phyloP scores from a whole-genome alignment of 805 yeast genomes.

The Wickerhamomyces xylosicus region DNA sequence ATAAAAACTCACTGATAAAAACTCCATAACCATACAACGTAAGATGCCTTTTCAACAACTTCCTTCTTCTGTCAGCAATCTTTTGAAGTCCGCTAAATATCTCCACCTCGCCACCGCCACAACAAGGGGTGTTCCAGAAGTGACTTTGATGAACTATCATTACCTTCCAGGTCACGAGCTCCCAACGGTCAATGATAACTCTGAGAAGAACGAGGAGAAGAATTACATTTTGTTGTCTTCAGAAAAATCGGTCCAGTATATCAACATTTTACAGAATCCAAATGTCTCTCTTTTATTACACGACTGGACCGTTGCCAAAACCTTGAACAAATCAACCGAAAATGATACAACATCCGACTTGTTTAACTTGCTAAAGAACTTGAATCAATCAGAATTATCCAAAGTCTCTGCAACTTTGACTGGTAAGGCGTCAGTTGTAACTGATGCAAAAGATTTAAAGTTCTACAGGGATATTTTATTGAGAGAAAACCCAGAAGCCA shows the following conservation, averaged over 20 bases:
- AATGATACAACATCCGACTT: conserved; percentile 28
- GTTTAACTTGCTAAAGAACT: conserved; percentile 53
- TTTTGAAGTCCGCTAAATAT: conserved; percentile 53
- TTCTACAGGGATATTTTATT: conserved; percentile 55
- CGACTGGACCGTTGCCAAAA: conserved; percentile 70
- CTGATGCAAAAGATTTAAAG: conserved; percentile 36
- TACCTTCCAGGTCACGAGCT: conserved; percentile 33
- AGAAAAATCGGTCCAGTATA: conserved; percentile 65
- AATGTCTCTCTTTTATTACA: conserved; percentile 77
- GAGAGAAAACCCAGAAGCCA: conserved; percentile 59
- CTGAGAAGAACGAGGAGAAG: no score
- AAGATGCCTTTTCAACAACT: background rate
- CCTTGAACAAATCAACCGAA: conserved; percentile 20
- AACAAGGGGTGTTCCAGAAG: conserved; percentile 60
- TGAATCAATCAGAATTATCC: conserved; percentile 73
- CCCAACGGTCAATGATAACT: conserved; percentile 18
- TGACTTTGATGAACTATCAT: conserved; percentile 84
- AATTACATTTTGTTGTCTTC: conserved; percentile 56
- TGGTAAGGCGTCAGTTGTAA: conserved; percentile 57
- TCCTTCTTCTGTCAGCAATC: conserved; percentile 27
- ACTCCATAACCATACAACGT: background rate
- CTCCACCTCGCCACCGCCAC: conserved; percentile 80
- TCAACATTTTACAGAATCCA: conserved; percentile 61
- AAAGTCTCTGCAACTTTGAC: conserved; percentile 74
- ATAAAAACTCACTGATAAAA: no score